Evolutionary conservation across 805 yeast species (phyloP), one percentile per base, ranked within the genome.

Genomic region (Pichia pseudocactophila): DNA sequence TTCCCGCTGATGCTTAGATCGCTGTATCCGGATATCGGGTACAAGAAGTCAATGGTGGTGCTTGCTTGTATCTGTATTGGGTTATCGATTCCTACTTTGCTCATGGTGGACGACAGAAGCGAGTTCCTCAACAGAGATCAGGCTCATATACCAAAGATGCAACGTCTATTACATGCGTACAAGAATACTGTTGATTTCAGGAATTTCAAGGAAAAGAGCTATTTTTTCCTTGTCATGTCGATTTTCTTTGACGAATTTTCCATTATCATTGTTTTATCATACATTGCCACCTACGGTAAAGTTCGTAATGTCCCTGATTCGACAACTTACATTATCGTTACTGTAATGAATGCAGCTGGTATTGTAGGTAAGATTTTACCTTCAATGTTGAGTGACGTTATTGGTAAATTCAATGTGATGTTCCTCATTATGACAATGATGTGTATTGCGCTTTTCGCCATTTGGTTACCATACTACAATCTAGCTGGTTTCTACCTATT

Each of bases 381-480:
- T 0, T 60, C 63, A 8, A 43, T 50, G 7, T 34, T 61, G 10
- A 58, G 64, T 4, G 68, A 64, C 42, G 36, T 50, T 34, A 43
- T 71, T 13, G 82, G 83, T 3, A 59, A 79, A 17, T 76, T 73
- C 53, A 78, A 79, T 52, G 65, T 74, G 5, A 68, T 73, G 54
- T 59, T 69, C 3, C 59, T 40, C 59, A 41, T 73, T 69, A 74
- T 54, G 62, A 30, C 73, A 68, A 9, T 65, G 56, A 67, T 74
- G 48, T 55, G 67, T 0, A 13, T 78, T 1, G 57, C 74, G n/a
- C 67, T 74, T 4, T 64, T 80, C 40, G 67, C 65, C 0, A 50
- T 81, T 19, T 80, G 86, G 86, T 58, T 80, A 18, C 87, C 88
- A 2, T 74, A 74, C 44, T 50, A 55, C 12, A 56, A 57, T 36